Evolutionary conservation across 257 asterid species (phyloP).

Genomic region (Voacanga thouarsii): DNA sequence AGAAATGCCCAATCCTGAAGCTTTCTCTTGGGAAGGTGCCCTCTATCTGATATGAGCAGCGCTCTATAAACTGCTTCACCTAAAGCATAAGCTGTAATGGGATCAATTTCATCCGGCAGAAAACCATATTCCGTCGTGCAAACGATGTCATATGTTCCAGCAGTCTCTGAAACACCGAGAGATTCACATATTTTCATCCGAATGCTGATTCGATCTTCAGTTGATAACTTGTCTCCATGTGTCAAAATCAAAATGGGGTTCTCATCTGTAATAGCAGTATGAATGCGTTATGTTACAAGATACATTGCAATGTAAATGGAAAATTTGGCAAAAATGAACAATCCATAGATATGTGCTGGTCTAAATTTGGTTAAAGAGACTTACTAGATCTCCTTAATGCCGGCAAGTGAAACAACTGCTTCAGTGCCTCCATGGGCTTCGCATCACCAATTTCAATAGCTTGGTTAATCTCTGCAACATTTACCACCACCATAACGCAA

Average conservation of each 20-base stretch:
- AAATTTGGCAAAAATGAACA: no score
- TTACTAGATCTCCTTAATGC: conserved; percentile 22
- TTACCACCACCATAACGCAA: conserved; percentile 30
- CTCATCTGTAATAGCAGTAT: conserved; percentile 20
- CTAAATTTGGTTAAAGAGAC: background rate
- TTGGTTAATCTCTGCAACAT: conserved; percentile 24
- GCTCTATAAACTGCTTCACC: conserved; percentile 15
- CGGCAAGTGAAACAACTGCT: conserved; percentile 17
- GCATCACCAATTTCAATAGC: conserved; percentile 21
- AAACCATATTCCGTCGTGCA: conserved; percentile 31
- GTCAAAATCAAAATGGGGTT: conserved; percentile 25
- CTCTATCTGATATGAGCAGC: conserved; percentile 26
- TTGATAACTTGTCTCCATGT: conserved; percentile 32
- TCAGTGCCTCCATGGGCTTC: conserved; percentile 26
- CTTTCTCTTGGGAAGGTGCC: conserved; percentile 23
- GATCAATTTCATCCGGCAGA: conserved; percentile 19
- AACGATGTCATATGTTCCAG: conserved; percentile 27
- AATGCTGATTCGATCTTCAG: conserved; percentile 22
- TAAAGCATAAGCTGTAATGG: no score
- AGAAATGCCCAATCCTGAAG: conserved; percentile 17
- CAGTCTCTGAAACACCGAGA: conserved; percentile 23
- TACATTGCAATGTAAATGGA: no score
- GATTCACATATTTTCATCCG: conserved; percentile 28
- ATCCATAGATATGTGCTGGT: no score
- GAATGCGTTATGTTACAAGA: no score